Evolutionary conservation across 495 filamentous ascomycete genomes (phyloP), one percentile per base, ranked within the genome.

Genomic region (Xylaria flabelliformis): DNA sequence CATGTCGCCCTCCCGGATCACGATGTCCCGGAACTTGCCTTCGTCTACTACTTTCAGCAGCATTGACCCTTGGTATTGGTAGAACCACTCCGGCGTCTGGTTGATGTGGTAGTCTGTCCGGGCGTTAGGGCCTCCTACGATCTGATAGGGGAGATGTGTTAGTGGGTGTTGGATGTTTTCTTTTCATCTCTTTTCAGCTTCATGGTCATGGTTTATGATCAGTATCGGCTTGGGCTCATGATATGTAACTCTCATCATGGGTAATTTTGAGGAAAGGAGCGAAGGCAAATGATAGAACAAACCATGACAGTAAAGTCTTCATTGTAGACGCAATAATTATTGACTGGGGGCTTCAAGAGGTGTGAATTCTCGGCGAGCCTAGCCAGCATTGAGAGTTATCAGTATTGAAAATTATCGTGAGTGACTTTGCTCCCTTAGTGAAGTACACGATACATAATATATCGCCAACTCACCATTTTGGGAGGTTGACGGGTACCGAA

Each of bases 81-180:
- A 99, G 88, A 98, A 99, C 89, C 94, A 98, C 78, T 99, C 96
- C 8, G 96, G 90, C 0, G 96, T 99, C 64, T 90, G 84, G 85
- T 99, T 99, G 85, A 99, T 97, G 86, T 98, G 96, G 85, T 97
- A 99, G 86, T 98, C 97, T 64, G 94, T 97, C 73, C 96, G 90
- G 19, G 93, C 93, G 81, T 99, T 99, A 68, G 96, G 96, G 17
- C 96, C 97, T 76, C 96, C 96, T 69, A 99, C 95, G 73, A 99
- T 94, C 94, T 93, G 75, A 19, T 15, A 29, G 41, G 29, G 64
- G 59, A 71, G 68, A 13, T 62, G 66, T 26, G 46, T 62, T 21
- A 26, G 64, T 6, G 44, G 15, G 51, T 17, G 58, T 39, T 6
- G 26, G 19, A 3, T 50, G 8, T 24, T 51, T 51, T 21, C 7